phyloP scores from a whole-genome alignment of 768 basidiomycete species.

The Pisolithus marmoratus region DNA sequence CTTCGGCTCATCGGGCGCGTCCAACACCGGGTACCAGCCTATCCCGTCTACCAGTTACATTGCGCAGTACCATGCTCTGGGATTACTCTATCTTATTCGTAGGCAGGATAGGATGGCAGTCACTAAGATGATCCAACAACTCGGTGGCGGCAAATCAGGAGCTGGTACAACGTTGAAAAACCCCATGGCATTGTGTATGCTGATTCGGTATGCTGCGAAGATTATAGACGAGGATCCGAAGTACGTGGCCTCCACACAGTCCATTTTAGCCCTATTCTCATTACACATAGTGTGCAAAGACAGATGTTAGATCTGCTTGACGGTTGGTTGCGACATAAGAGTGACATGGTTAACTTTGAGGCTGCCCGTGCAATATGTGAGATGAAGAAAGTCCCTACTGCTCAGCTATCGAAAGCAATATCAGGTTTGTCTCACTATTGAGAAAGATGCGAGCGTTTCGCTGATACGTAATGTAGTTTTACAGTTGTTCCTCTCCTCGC shows the following conservation, averaged over 20 bases:
- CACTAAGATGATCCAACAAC: conserved; percentile 98
- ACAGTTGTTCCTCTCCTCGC: conserved; percentile 93
- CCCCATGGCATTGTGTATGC: conserved; percentile 96
- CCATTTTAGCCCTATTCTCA: conserved; percentile 2
- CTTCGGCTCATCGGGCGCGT: conserved; percentile 52
- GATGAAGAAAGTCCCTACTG: conserved; percentile 75
- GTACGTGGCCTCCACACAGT: conserved; percentile 43
- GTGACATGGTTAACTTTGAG: conserved; percentile 99
- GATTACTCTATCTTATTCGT: conserved; percentile 88
- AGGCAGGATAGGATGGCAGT: conserved; percentile 99
- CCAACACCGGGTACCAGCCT: conserved; percentile 63
- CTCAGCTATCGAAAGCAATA: conserved; percentile 82
- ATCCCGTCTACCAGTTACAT: conserved; percentile 88
- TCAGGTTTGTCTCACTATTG: conserved; percentile 51
- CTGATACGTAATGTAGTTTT: conserved; percentile 50
- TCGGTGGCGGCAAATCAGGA: conserved; percentile 84
- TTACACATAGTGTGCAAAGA: conserved; percentile 62
- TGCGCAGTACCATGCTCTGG: conserved; percentile 95
- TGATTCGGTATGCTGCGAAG: conserved; percentile 97
- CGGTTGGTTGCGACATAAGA: conserved; percentile 95
- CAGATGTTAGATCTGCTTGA: conserved; percentile 94
- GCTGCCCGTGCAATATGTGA: conserved; percentile 97
- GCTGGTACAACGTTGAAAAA: conserved; percentile 84
- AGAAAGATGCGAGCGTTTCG: not conserved
- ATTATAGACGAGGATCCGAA: conserved; percentile 99